Evolutionary conservation across 78 protist species (phyloP).

Genomic region (Guillardia theta): DNA sequence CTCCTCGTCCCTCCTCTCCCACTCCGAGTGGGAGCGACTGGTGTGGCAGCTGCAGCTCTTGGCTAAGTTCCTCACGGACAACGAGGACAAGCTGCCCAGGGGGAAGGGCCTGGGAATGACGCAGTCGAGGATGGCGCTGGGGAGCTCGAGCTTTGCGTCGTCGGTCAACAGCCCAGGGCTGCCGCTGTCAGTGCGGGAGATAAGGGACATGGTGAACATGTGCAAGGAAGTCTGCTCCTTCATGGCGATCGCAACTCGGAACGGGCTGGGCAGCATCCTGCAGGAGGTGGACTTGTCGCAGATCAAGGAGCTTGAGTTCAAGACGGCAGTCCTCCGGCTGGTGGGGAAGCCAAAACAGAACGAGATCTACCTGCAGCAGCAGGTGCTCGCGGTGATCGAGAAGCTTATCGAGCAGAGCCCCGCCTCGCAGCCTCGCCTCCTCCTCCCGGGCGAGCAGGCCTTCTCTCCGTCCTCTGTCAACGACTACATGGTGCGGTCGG

Average conservation of each 20-base stretch:
- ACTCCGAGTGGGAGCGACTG: background rate
- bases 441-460: no score
- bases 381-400: background rate
- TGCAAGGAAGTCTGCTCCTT: background rate
- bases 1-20: background rate
- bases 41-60: background rate
- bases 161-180: background rate
- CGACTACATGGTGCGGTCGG: background rate
- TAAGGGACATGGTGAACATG: background rate
- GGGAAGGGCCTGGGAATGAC: no score
- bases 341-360: background rate
- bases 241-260: background rate
- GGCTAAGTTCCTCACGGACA: background rate
- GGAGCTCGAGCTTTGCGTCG: no score
- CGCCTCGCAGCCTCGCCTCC: background rate
- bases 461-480: background rate
- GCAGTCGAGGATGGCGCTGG: no score
- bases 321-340: background rate
- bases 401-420: background rate
- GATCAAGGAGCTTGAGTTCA: background rate
- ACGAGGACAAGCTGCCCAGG: no score
- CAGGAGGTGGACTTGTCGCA: background rate
- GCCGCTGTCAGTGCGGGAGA: background rate
- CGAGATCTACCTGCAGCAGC: background rate
- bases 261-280: background rate